Evolutionary conservation across 2,329 filamentous ascomycete genomes (phyloP), one percentile per base, ranked within the genome.

Genomic region (Dactylonectria estremocensis): DNA sequence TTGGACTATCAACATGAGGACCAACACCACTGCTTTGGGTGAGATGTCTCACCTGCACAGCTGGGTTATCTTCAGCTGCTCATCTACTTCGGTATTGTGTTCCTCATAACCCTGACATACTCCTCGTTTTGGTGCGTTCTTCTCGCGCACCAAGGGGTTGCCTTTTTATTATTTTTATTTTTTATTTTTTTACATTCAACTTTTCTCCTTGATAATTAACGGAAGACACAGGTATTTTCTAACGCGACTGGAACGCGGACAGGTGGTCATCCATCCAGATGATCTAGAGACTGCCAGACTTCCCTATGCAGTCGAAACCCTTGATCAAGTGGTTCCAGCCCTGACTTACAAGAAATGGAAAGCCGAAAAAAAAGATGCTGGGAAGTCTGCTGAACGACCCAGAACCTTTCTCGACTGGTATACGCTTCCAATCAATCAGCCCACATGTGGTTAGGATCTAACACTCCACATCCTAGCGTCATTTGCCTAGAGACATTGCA

Each of bases 1-100:
- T 53, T 53, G 50, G 50, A 53, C 50, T 53, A 28, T 53, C 24
- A 53, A 53, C 50, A 35, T 53, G 50, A 35, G 22, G 6, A 53
- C 24, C 50, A n/a, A 53, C 50, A 53, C 50, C 50, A 53, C 31
- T 53, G 22, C 50, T 53, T 31, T n/a, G 14, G 31, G 20, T 16
- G 50, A 53, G 31, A 28, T 14, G 33, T 53, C 50, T 53, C 50
- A n/a, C 50, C 50, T 53, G 50, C 16, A 53, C 28, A 53, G 50
- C 24, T 53, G 50, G 50, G 35, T 9, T 53, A 20, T 53, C 9
- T 53, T 53, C 35, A 24, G 22, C 50, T 53, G 50, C 50, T 53
- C 50, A 53, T 53, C 50, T 53, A 35, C 6, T n/a, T 53, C 33
- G 20, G 22, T 28, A 28, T 28, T 14, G 31, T 33, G 24, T 53